Conservation (phyloP, 2,329 filamentous ascomycete genomes). For the Neophaeococcomyces mojaviensis region DNA sequence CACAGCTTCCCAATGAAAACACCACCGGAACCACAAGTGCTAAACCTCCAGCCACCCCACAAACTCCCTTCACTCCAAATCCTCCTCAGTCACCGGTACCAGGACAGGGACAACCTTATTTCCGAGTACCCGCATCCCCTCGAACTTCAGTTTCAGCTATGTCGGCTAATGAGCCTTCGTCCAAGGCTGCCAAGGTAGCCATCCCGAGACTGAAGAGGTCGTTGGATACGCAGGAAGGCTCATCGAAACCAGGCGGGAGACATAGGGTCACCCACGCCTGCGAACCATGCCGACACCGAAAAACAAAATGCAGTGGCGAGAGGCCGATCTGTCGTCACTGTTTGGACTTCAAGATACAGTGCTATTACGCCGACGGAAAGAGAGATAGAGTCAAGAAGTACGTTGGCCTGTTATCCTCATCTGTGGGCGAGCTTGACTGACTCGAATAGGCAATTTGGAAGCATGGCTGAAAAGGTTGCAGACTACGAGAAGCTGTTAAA, state of each 20-base stretch:
- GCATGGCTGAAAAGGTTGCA: conserved; percentile 31
- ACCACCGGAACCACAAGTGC: too few species aligned
- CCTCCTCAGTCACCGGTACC: too few species aligned
- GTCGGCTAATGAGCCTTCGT: conserved; percentile 8
- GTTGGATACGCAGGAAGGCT: conserved; percentile 14
- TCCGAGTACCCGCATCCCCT: conserved; percentile 20
- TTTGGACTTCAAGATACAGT: conserved; percentile 30
- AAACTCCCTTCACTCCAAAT: too few species aligned
- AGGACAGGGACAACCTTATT: conserved; percentile 3
- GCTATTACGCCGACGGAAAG: conserved; percentile 38
- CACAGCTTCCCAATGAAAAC: too few species aligned
- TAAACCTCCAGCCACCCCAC: too few species aligned
- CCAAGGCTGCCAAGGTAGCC: conserved; percentile 22
- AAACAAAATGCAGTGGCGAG: conserved; percentile 40
- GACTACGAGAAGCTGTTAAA: conserved; percentile 35
- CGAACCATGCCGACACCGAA: conserved; percentile 35
- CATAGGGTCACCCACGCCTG: conserved; percentile 31
- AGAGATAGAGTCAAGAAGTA: conserved; percentile 37
- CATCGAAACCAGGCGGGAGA: conserved; percentile 13
- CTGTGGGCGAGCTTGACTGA: neutral
- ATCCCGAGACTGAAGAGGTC: conserved; percentile 27
- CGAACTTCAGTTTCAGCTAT: neutral
- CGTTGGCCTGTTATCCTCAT: conserved; percentile 12
- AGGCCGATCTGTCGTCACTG: conserved; percentile 35
- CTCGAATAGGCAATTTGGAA: conserved; percentile 31